Conservation (phyloP, 257 asterid species). For the Solanum sitiens region DNA sequence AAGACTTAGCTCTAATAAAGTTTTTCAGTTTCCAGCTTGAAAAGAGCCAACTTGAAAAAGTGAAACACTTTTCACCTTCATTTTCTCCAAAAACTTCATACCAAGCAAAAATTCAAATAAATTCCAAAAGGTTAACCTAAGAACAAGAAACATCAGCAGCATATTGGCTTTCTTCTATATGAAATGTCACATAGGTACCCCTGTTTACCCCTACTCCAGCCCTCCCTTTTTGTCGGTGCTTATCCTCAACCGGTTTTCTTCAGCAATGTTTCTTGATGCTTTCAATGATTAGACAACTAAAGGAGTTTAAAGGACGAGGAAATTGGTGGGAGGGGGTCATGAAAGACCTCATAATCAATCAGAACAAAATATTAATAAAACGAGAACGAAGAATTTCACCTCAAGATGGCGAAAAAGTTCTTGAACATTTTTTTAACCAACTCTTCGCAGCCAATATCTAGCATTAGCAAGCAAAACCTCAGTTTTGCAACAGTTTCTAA, state of each 20-base stretch:
- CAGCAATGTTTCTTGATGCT: neutral
- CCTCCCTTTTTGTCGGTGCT: neutral
- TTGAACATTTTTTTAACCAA: slow-evolving; percentile 64
- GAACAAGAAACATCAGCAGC: neutral
- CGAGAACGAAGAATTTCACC: slow-evolving; percentile 23
- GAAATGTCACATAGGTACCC: neutral
- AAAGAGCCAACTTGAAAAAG: neutral
- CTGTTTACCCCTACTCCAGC: neutral
- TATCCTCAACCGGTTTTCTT: neutral
- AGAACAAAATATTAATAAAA: neutral
- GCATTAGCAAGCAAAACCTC: slow-evolving; percentile 55
- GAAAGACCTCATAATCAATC: neutral
- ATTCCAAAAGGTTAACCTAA: neutral
- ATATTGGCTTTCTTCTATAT: neutral
- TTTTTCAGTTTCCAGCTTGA: neutral
- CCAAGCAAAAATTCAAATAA: neutral
- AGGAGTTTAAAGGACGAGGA: neutral
- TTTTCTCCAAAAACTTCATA: neutral
- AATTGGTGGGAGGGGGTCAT: neutral
- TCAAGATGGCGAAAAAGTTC: slow-evolving; percentile 50
- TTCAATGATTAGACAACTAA: neutral
- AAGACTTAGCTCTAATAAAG: neutral
- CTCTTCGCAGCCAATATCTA: slow-evolving; percentile 71
- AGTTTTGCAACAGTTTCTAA: slow-evolving; percentile 63
- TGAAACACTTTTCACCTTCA: neutral